phyloP scores from a whole-genome alignment of 495 filamentous ascomycete species.

The Thermothielavioides terrestris region DNA sequence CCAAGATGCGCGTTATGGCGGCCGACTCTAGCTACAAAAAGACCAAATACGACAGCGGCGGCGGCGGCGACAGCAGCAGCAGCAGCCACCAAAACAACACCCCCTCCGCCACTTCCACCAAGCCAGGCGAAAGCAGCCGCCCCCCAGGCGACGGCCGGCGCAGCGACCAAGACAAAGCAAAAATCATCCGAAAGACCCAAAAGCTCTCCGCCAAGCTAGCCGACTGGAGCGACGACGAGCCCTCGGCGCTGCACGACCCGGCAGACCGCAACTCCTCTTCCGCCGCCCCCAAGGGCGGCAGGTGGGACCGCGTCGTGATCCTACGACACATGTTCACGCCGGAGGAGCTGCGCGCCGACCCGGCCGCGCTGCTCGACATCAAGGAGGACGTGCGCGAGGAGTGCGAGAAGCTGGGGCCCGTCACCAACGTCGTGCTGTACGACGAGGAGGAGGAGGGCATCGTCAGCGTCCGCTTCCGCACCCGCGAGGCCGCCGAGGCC shows the following conservation, averaged over 20 bases:
- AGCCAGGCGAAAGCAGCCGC: too few relatives aligned
- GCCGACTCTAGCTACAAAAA: constrained; percentile 89
- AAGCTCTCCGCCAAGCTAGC: constrained; percentile 81
- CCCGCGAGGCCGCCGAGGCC: constrained; percentile 57
- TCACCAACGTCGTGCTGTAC: constrained; percentile 86
- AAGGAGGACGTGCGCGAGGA: constrained; percentile 90
- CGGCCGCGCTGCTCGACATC: constrained; percentile 75
- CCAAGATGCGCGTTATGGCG: constrained; percentile 69
- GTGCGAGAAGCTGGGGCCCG: constrained; percentile 74
- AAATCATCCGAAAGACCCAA: constrained; percentile 82
- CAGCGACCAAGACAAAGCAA: constrained; percentile 27
- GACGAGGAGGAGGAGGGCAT: constrained; percentile 84
- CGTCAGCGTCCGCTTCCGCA: constrained; percentile 69
- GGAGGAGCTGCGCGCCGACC: constrained; percentile 75
- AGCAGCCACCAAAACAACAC: constrained; percentile 26
- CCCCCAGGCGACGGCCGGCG: neutral
- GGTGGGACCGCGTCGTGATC: constrained; percentile 73
- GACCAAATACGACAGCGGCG: constrained; percentile 34
- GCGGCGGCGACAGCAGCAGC: constrained; percentile 6
- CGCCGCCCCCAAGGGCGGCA: constrained; percentile 40
- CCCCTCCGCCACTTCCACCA: too few relatives aligned
- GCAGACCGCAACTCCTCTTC: constrained; percentile 20
- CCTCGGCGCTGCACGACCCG: constrained; percentile 12
- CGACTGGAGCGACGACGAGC: constrained; percentile 88
- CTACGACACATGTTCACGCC: constrained; percentile 94